Evolutionary conservation across 768 basidiomycete genomes (phyloP), one percentile per base, ranked within the genome.

Genomic region (Suillus americanus): DNA sequence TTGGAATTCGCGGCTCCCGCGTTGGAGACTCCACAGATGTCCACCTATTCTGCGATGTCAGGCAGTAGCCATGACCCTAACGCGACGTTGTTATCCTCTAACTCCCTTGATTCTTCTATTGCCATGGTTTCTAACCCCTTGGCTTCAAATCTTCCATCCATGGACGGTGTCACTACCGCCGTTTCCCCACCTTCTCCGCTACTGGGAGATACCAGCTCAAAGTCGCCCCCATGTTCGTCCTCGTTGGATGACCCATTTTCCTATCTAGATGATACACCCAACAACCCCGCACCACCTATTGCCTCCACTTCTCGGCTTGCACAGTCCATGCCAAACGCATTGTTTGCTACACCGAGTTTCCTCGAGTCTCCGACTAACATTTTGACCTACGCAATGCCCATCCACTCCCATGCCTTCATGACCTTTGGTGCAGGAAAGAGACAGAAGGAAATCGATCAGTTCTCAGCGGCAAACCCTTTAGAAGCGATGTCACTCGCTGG

Each of bases 341-440:
- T 77, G 74, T 74, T 82, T 41, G 72, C 75, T 23, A 75, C 72
- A 1, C 72, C 75, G 7, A 67, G 69, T 38, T 73, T 80, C 33
- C 77, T 74, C 60, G 66, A 67, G 68, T 81, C 70, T 65, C 76
- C 56, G 66, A 73, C 79, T 50, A 77, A 79, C 45, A 74, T 84
- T 65, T 79, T 81, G 16, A 78, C 81, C 2, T 83, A 85, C 25
- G 82, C 84, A 6, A 82, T 83, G 59, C 86, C 91, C 35, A 80
- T 89, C 40, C 81, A 93, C 72, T 76, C 87, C 3, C 85, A 90
- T 62, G 91, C 90, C 41, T 95, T 86, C 73, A 88, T 95, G 12
- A 91, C 94, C 1, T 93, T 96, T 69, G 94, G 94, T 25, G 89
- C 94, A 6, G 95, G 95, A 3, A 88, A 88, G 80, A 80, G 85